Conservation (phyloP, 306 rosid species). For the Castanopsis chinensis region DNA sequence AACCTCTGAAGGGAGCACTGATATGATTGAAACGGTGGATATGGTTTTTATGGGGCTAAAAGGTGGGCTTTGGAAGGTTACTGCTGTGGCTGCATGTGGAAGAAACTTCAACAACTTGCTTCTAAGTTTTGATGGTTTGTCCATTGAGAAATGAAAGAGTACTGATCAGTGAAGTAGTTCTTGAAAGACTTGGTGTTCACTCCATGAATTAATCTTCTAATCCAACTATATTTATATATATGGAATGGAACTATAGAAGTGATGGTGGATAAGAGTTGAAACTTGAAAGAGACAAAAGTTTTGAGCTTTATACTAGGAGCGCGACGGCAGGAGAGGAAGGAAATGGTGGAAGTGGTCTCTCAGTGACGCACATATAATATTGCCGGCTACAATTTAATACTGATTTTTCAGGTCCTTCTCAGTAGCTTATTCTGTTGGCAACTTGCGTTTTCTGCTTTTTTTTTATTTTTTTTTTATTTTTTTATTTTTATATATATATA, state of each 20-base stretch:
- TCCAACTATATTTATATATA: no score
- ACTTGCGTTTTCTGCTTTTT: not conserved
- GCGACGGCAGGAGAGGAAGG: not conserved
- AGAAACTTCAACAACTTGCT: conserved; percentile 36
- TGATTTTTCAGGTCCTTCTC: not conserved
- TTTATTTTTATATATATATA: not conserved
- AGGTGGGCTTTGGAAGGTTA: conserved; percentile 29
- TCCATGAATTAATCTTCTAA: no score
- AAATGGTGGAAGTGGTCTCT: not conserved
- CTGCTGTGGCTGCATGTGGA: conserved; percentile 30
- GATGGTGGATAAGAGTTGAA: no score
- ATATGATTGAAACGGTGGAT: conserved; percentile 19
- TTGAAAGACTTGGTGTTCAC: no score
- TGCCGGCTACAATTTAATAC: not conserved
- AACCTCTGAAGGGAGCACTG: conserved; percentile 51
- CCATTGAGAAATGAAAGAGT: conserved; percentile 26
- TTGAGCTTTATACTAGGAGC: not conserved
- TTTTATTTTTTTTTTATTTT: not conserved
- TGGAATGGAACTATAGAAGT: no score
- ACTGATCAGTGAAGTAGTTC: not conserved
- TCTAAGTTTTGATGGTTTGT: conserved; percentile 26
- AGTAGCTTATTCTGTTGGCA: no score
- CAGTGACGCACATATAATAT: not conserved
- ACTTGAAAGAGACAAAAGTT: not conserved
- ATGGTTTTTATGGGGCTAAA: conserved; percentile 30